These are phyloP conservation scores for Tetragonia tetragonoides DNA, from an alignment of 148 eudicot genomes.

Conservation along the genomic window DNA sequence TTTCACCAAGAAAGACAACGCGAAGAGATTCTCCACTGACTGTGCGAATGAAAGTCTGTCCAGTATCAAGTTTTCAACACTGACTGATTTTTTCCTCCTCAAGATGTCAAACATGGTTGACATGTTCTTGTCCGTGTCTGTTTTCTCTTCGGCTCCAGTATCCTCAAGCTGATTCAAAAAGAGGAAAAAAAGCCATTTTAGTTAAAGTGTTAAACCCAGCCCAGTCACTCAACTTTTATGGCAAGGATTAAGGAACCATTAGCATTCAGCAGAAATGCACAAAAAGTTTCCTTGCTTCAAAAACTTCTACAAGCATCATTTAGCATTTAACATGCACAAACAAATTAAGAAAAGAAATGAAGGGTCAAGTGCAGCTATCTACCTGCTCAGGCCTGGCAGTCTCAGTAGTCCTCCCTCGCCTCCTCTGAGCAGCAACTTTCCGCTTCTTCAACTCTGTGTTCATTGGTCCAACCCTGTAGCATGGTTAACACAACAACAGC, in stretches of 20 bases:
- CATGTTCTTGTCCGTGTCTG: conserved; percentile 53
- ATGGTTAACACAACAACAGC: neutral
- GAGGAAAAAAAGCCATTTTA: neutral
- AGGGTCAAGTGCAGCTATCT: neutral
- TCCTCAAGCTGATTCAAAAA: conserved; percentile 15
- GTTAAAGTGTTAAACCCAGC: too few species aligned
- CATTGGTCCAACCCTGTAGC: conserved; percentile 65
- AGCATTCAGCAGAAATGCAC: neutral
- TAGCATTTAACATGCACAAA: neutral
- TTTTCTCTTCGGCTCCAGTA: conserved; percentile 18
- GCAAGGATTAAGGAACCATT: neutral
- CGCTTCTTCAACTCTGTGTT: conserved; percentile 38
- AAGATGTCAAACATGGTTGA: conserved; percentile 46
- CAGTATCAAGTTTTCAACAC: conserved; percentile 43
- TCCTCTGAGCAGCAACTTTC: conserved; percentile 31
- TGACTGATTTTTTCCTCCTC: conserved; percentile 31
- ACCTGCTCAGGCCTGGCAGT: conserved; percentile 50
- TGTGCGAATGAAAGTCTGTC: conserved; percentile 56
- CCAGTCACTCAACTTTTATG: neutral
- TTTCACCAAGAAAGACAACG: conserved; percentile 58
- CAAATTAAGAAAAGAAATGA: neutral
- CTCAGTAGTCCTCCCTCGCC: conserved; percentile 13
- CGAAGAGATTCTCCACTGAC: conserved; percentile 62
- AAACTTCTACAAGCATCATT: neutral
- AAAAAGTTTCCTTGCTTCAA: neutral